Base-by-base conservation (phyloP, 169 alveolate species). In the Plasmodium sp. region DNA sequence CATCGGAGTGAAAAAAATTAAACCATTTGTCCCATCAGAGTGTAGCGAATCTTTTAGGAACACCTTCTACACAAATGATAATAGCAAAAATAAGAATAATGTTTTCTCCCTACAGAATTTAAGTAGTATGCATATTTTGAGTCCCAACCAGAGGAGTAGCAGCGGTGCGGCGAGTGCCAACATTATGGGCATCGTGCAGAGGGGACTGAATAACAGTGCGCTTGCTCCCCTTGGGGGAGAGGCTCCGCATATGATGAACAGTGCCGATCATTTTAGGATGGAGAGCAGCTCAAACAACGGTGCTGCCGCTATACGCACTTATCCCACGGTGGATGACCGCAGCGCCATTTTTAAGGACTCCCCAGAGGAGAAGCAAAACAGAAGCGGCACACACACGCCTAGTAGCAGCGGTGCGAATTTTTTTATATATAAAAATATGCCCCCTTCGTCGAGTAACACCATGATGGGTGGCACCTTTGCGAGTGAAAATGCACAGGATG, bases 1-100 rank as follows among this genome's bases (percentile, higher is more conserved):
- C 31, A 18, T 34, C 41, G 56, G 18, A 5, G 16, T 39, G 16
- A 90, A 81, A 43, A 79, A 90, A 81, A 90, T 90, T 3, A 90
- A 90, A 90, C 94, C 94, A 3, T 90, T 81, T 54, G 94, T 90
- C 31, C 75, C 94, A 9, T 58, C 83, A 6, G 91, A 90, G 54
- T 90, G 83, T 80, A 79, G 94, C 45, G 94, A 90, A 90, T 81
- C 91, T 3, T 90, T 90, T 80, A 90, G 94, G 81, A 90, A 90
- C 45, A 90, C 94, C 71, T 90, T 90, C 81, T 90, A 90, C 58
- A 79, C 88, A 45, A 90, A 90, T 90, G 91, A 90, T 18, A 48
- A 90, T 81, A 90, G 82, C 39, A 90, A 79, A 54, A 80, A 90
- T 71, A 90, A 79, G 75, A 80, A 81, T 56, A 79, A 90, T 31